Evolutionary conservation across 164 flowering plant species (phyloP), one percentile per base, ranked within the genome.

Genomic region (Echeveria elegans): DNA sequence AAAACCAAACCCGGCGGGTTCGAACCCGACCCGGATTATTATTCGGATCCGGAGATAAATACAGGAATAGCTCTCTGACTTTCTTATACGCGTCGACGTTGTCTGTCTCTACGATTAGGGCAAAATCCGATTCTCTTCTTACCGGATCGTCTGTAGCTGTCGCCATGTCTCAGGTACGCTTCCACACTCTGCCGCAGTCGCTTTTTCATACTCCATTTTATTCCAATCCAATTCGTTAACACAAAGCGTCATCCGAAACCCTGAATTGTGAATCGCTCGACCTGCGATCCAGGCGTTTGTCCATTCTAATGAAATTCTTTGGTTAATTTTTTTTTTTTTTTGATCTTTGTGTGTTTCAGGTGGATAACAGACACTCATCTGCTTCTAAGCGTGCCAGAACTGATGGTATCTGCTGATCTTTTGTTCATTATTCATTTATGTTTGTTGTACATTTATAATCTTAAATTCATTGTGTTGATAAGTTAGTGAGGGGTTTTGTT

Each of bases 341-440:
- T 9, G 12, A 26, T 53, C 28, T 14, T 14, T 26, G 32, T 56
- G 32, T 56, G 32, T 56, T 12, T 56, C n/a, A 56, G 61, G 61
- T 56, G 32, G 61, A 56, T 56, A 56, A 56, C 61, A 56, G 61
- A 28, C 26, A 56, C 61, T 56, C 61, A 7, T 56, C 61, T 29
- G 61, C 61, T 56, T 28, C 61, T 8, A 56, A 56, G 61, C 61
- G 61, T 26, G 61, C 61, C 12, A 56, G 61, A 56, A 56, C 61
- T 47, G 29, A 18, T 72, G 24, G 66, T 19, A 45, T 71, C 32
- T 26, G 37, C 15, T 5, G 9, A 6, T 56, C 9, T 53, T 26
- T 16, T 9, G n/a, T 21, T 0, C 19, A 23, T 7, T 23, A 24
- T 24, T 40, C 15, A 53, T 53, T 53, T 18, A 1, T 53, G 12